Percentiles rank a stretch among this genome's conserved stretches.
Conservation (phyloP, 768 basidiomycete genomes). For the Dioszegia crocea region DNA sequence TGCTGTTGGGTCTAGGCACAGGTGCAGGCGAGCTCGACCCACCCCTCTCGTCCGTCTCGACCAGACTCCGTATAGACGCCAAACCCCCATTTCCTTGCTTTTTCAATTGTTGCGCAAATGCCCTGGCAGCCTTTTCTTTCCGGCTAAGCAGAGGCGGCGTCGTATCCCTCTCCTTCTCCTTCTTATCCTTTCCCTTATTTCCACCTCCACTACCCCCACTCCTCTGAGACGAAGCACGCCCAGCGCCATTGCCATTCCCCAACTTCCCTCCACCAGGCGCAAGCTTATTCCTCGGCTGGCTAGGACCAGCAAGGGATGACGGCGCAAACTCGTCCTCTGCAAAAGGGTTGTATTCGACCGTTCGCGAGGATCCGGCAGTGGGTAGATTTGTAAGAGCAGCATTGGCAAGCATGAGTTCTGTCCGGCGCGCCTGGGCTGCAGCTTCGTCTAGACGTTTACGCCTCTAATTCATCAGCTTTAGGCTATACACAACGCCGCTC, state of each 20-base stretch:
- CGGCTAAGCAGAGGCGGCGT: slow-evolving; percentile 29
- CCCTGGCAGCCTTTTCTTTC: slow-evolving; percentile 34
- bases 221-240: background rate
- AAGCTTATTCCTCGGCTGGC: background rate
- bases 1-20: background rate
- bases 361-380: background rate
- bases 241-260: background rate
- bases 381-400: slow-evolving; percentile 16
- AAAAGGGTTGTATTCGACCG: slow-evolving; percentile 38
- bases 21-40: slow-evolving; percentile 1
- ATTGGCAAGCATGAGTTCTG: slow-evolving; percentile 32
- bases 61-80: slow-evolving; percentile 27
- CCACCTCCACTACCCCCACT: background rate
- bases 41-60: slow-evolving; percentile 16
- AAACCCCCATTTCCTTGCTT: slow-evolving; percentile 12
- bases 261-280: background rate
- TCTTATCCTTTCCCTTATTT: background rate
- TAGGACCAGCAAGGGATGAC: slow-evolving; percentile 1
- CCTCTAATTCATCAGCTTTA: slow-evolving; percentile 9
- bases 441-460: slow-evolving; percentile 31
- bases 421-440: slow-evolving; percentile 27
- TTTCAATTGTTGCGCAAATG: slow-evolving; percentile 27
- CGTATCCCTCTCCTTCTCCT: slow-evolving; percentile 6
- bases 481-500: background rate
- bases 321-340: slow-evolving; percentile 31